Percentiles rank a stretch among this genome's conserved stretches.
These are phyloP conservation scores for Talaromyces adpressus DNA, from an alignment of 495 filamentous ascomycete genomes.

Conservation along the genomic window DNA sequence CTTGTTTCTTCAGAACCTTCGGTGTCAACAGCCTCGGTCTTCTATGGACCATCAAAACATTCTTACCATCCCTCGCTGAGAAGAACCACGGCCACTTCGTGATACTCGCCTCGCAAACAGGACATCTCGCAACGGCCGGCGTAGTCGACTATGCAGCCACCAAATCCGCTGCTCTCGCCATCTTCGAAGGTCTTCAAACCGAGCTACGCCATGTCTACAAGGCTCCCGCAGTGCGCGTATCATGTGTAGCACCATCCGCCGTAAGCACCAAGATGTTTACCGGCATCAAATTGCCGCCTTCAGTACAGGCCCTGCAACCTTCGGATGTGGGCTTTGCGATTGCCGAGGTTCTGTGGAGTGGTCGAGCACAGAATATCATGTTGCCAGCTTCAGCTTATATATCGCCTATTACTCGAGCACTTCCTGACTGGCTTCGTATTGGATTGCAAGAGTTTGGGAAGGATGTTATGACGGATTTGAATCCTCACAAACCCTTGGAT, in stretches of 20 bases:
- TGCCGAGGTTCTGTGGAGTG: not conserved
- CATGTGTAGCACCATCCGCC: not conserved
- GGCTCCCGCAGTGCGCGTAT: conserved; percentile 9
- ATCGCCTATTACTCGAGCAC: not conserved
- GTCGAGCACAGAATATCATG: not conserved
- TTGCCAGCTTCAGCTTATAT: not conserved
- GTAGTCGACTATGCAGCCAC: conserved; percentile 54
- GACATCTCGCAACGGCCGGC: conserved; percentile 58
- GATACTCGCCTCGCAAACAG: conserved; percentile 67
- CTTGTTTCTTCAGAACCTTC: conserved; percentile 44
- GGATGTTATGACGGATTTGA: not conserved
- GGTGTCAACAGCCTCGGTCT: conserved; percentile 15
- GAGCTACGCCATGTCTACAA: conserved; percentile 9
- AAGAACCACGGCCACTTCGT: conserved; percentile 61
- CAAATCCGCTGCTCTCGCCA: conserved; percentile 66
- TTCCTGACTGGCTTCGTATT: not conserved
- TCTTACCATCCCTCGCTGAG: conserved; percentile 66
- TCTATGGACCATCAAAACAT: conserved; percentile 53
- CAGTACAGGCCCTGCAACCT: not conserved
- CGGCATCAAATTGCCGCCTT: not conserved
- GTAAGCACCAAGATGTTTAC: not conserved
- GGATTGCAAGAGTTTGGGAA: not conserved
- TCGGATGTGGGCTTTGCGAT: not conserved
- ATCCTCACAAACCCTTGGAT: not conserved
- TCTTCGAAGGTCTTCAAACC: conserved; percentile 45